Base-by-base conservation (phyloP, 2,329 filamentous ascomycete genomes). In the Aspergillus novofumigatus region DNA sequence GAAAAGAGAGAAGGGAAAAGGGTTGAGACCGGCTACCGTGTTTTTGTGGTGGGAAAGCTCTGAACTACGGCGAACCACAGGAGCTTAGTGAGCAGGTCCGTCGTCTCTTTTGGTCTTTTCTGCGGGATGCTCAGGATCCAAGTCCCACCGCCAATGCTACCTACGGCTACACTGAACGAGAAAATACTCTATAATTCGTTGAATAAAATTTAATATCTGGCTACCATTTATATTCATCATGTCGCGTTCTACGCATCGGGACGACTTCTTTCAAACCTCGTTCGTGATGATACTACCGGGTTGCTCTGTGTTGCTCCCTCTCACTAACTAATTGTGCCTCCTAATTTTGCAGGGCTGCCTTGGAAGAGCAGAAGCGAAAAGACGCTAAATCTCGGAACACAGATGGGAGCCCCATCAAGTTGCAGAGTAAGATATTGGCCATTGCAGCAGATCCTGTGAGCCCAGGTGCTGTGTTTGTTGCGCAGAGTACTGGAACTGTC, bases 221-320 rank as follows among this genome's bases (percentile, higher is more conserved):
- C 28, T 47, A 21, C 11, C 42, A 21, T 21, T 38, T 35, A 44
- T 6, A 11, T 28, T 51, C 55, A 59, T 20, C 20, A 87, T 84
- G 80, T 88, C 89, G 73, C 83, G 85, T 61, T 89, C 89, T 28
- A 82, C 84, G 52, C 85, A 96, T 69, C 83, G 87, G 52, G 87
- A 89, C 29, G 86, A 94, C 70, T 97, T 95, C 79, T 97, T 97
- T 71, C 90, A 97, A 75, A 95, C 92, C 29, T 89, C 92, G 91
- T 94, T 77, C 75, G 86, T 72, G 41, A 47, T 28, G 49, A 50
- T 42, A 35, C 48, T 38, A 48, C 28, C 48, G 23, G 47, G 49
- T 21, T 49, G 59, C 54, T 38, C 14, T 53, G 35, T 49, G 48
- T 52, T 38, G 26, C 45, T 53, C 21, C 42, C 20, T 48, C 26